Evolutionary conservation across 345 rosid species (phyloP), one percentile per base, ranked within the genome.

Genomic region (Mangifera indica): DNA sequence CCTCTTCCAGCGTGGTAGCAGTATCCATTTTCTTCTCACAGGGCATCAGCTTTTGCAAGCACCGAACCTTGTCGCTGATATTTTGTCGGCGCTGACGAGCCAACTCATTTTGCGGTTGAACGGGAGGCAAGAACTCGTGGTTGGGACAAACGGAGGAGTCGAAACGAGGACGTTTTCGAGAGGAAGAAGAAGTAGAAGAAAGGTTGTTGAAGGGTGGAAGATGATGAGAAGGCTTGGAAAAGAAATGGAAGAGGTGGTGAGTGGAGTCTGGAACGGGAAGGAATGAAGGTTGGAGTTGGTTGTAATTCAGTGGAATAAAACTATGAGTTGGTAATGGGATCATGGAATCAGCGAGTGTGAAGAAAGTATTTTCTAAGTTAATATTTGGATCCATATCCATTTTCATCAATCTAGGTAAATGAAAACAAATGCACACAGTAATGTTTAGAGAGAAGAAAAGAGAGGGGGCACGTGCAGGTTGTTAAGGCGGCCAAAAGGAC

Each of bases 41-140:
- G 3, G 90, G 95, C 88, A 92, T 80, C 15, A 92, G 81, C 61
- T 87, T 88, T 60, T 84, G 87, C 55, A 92, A 46, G 17, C 75
- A 66, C 52, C 82, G 84, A n/a, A 79, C 80, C 76, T 76, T 87
- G 22, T 86, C 87, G 1, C 86, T 73, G 4, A 90, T 70, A 66
- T 63, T 88, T 55, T 56, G 78, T 7, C 82, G 60, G 20, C 77
- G 67, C 53, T 48, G 59, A 48, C 77, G 67, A 2, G 71, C 26
- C 10, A 21, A n/a, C 22, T 45, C 60, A 45, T 67, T 24, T 49
- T 53, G 18, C 10, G 57, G 60, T 18, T 49, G 18, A 15, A n/a
- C 9, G 14, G 14, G 51, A 62, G 71, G 45, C 40, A 34, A 15
- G 14, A 44, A n/a, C 1, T 22, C 10, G 13, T 26, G 17, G 74